Evolutionary conservation across 306 rosid species (phyloP).

Genomic region (Vigna nakashimae): DNA sequence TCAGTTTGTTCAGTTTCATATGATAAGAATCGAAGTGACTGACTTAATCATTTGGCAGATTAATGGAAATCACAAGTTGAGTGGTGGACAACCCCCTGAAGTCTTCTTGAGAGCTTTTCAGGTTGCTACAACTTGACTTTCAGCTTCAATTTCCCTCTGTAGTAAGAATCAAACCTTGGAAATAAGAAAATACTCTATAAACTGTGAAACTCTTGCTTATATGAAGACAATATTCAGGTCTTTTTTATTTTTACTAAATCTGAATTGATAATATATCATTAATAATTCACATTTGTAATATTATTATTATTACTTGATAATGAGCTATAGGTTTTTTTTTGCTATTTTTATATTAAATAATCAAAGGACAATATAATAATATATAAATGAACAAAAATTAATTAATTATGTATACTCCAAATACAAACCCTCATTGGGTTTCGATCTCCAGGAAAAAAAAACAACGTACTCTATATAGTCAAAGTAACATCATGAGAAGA

Average conservation of each 20-base stretch:
- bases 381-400: too few species aligned
- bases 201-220: background rate
- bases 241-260: background rate
- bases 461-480: too few species aligned
- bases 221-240: background rate
- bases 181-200: conserved; percentile 23
- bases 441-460: too few species aligned
- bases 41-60: conserved; percentile 60
- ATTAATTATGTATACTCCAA: too few species aligned
- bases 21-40: background rate
- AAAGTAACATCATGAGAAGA: too few species aligned
- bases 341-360: too few species aligned
- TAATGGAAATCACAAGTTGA: conserved; percentile 68
- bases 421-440: too few species aligned
- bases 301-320: too few species aligned
- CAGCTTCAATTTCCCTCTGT: background rate
- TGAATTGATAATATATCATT: too few species aligned
- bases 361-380: too few species aligned
- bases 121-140: conserved; percentile 54
- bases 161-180: conserved; percentile 7
- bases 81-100: conserved; percentile 85
- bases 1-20: conserved; percentile 3
- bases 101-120: conserved; percentile 76
- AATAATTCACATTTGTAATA: too few species aligned
- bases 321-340: too few species aligned